Evolutionary conservation across 768 basidiomycete species (phyloP), one percentile per base, ranked within the genome.

Genomic region (Kwoniella sp.): DNA sequence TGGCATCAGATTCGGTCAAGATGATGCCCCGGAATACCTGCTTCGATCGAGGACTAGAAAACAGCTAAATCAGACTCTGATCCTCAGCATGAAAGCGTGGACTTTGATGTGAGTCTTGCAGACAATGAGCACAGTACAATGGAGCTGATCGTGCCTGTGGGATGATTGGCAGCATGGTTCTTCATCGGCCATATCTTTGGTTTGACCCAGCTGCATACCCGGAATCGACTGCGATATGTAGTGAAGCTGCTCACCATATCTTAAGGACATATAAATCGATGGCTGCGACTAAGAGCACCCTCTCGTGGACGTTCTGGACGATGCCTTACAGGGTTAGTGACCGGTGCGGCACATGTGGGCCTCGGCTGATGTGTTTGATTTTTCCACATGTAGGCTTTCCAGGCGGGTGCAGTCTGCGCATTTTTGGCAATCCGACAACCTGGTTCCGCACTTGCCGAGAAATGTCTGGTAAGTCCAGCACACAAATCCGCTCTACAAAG

Each of bases 221-320:
- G 20, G 74, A 75, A 53, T 80, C 79, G 4, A 61, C 86, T 0
- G 90, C 89, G 1, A 77, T 79, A 1, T 96, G 93, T 80, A 93
- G 92, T 82, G 81, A 88, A 63, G 82, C 86, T 1, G 77, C 82
- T 15, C 85, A 84, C 51, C 84, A 90, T 61, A 87, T 88, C 58
- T 77, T 86, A 2, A 68, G 76, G 37, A 77, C 76, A 5, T 95
- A 94, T 82, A 79, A 75, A 17, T 68, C 73, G 1, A 77, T 74
- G 61, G 64, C 65, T 1, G 56, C 58, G 20, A 71, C 72, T 13
- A 75, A 74, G 29, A 66, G 71, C 30, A 73, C 73, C n/a, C 68
- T 79, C 15, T 70, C 72, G 22, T 80, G 77, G 77, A 68, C 70
- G 26, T 79, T 77, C 73, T 80, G 79, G 79, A 79, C 79, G 0